Evolutionary conservation across 176 grass and related monocot genomes (phyloP).

Genomic region (Zea luxurians): DNA sequence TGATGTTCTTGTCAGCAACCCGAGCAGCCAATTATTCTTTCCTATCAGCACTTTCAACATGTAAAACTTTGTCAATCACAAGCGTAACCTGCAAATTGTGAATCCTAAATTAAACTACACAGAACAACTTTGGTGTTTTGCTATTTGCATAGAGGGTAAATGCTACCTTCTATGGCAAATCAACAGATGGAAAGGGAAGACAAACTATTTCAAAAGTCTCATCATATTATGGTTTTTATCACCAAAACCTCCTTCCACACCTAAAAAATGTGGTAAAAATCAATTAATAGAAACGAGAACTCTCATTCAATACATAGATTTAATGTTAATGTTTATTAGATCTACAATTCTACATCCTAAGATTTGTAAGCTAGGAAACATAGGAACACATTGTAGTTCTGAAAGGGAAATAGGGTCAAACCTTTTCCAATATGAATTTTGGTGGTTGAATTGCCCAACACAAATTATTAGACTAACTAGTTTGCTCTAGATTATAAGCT

Average conservation of each 20-base stretch:
- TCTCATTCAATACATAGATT: not conserved
- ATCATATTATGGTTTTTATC: slow-evolving; percentile 89
- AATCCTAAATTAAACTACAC: slow-evolving; percentile 28
- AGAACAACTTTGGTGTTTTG: slow-evolving; percentile 9
- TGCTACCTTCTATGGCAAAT: slow-evolving; percentile 89
- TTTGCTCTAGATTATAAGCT: too few species aligned
- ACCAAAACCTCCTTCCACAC: slow-evolving; percentile 85
- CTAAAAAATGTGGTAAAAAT: slow-evolving; percentile 47
- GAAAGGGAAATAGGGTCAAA: too few species aligned
- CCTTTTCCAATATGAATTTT: too few species aligned
- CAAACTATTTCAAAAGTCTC: slow-evolving; percentile 65
- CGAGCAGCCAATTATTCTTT: slow-evolving; percentile 85
- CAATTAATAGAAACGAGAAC: not conserved
- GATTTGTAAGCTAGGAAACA: slow-evolving; percentile 10
- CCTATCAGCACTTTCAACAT: slow-evolving; percentile 77
- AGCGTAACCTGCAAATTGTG: slow-evolving; percentile 68
- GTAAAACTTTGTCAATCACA: slow-evolving; percentile 76
- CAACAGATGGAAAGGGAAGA: slow-evolving; percentile 90
- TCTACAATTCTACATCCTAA: not conserved
- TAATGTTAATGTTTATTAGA: not conserved
- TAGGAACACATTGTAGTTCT: not conserved
- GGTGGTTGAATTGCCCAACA: too few species aligned
- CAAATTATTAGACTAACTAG: too few species aligned
- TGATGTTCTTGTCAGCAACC: slow-evolving; percentile 80
- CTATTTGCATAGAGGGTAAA: not conserved